Conservation (phyloP, 306 rosid genomes). For the Fagus crenata region DNA sequence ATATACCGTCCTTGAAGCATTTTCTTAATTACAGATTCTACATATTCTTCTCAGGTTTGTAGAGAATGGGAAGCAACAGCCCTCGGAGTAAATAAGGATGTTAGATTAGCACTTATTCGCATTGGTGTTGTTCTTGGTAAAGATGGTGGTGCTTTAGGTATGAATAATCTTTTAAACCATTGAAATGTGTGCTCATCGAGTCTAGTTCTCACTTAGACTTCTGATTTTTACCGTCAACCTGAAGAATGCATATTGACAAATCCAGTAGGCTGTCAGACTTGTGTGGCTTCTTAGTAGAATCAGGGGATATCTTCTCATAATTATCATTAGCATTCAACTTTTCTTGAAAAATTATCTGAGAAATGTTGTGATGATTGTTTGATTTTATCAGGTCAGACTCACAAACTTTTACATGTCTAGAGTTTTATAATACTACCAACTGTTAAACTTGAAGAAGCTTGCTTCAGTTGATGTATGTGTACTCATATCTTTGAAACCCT, state of each 20-base stretch:
- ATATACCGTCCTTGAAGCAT: background rate
- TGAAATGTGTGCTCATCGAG: background rate
- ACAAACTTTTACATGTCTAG: background rate
- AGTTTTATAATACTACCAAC: conserved; percentile 18
- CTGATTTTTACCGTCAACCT: background rate
- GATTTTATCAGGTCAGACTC: background rate
- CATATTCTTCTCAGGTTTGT: conserved; percentile 64
- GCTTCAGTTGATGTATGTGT: background rate
- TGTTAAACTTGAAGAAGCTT: conserved; percentile 13
- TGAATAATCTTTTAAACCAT: conserved; percentile 1
- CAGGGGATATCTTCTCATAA: conserved; percentile 12
- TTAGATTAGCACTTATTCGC: conserved; percentile 77
- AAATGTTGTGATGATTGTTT: background rate
- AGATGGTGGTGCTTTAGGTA: conserved; percentile 99
- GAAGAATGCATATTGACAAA: conserved; percentile 2
- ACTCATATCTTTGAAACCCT: conserved; percentile 31
- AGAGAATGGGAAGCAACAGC: conserved; percentile 97
- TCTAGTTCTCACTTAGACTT: conserved; percentile 13
- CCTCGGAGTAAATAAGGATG: conserved; percentile 64
- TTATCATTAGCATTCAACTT: background rate
- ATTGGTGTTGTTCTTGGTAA: conserved; percentile 98
- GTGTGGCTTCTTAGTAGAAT: conserved; percentile 12
- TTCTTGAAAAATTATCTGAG: background rate
- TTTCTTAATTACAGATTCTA: background rate
- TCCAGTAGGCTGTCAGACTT: conserved; percentile 13